Percentiles rank a stretch among this genome's conserved stretches.
These are phyloP conservation scores for Rhodotorula sp. DNA, from an alignment of 1,284 basidiomycete species.

Conservation along the genomic window DNA sequence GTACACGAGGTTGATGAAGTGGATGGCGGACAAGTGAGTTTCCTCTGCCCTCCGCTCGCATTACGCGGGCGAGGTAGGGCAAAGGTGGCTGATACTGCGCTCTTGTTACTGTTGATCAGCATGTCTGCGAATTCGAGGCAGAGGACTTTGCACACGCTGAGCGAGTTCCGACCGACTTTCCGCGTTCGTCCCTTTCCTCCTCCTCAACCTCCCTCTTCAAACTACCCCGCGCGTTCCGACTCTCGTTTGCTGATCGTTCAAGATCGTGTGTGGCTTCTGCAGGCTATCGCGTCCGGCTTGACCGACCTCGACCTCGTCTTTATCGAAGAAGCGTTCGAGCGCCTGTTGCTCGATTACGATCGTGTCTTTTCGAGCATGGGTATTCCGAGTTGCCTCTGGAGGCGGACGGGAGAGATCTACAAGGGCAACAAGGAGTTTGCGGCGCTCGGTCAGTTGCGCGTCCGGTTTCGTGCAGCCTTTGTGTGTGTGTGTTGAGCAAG, in stretches of 20 bases:
- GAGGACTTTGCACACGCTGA: constrained; percentile 82
- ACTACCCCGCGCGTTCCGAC: background rate
- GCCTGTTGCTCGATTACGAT: constrained; percentile 91
- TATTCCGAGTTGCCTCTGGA: constrained; percentile 94
- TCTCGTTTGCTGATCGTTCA: background rate
- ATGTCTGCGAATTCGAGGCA: constrained; percentile 86
- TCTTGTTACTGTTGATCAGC: no score
- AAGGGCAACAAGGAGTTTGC: constrained; percentile 95
- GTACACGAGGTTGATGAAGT: constrained; percentile 79
- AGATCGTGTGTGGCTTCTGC: background rate
- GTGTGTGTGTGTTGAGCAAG: no score
- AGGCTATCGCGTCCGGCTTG: constrained; percentile 84
- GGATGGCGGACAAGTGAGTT: constrained; percentile 88
- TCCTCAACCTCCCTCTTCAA: background rate
- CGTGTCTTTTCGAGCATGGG: constrained; percentile 71
- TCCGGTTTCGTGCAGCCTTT: background rate
- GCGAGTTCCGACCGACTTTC: constrained; percentile 89
- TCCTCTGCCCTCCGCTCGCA: constrained; percentile 5
- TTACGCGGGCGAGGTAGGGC: background rate
- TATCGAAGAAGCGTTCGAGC: constrained; percentile 95
- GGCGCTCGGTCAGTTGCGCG: constrained; percentile 62
- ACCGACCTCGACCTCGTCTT: constrained; percentile 96
- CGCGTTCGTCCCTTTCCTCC: constrained; percentile 56
- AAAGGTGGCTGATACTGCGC: background rate
- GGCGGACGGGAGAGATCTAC: constrained; percentile 96